A percentile compares a stretch with the other conserved stretches of the same genome.
Conservation (phyloP, 371 early-diverging fungal genomes). For the Blastocladiella emersonii region DNA sequence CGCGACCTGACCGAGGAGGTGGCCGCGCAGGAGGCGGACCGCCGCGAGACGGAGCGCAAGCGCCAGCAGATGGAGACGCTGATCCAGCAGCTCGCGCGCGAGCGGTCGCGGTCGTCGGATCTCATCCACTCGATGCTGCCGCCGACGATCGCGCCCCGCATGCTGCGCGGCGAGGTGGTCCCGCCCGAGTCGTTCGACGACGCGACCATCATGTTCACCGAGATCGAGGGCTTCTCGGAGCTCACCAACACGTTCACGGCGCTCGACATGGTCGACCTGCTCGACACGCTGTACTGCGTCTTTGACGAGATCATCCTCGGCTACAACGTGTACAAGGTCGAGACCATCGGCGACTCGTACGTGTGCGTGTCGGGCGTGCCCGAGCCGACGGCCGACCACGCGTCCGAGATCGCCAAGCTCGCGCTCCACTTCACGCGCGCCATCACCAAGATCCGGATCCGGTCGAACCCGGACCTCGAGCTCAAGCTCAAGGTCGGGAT, state of each 20-base stretch:
- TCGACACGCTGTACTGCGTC: conserved; percentile 19
- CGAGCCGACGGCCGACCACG: conserved; percentile 15
- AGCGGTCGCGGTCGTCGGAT: conserved; percentile 10
- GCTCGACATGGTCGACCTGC: conserved; percentile 15
- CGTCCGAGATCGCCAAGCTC: conserved; percentile 18
- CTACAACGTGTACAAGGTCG: conserved; percentile 1
- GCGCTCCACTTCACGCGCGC: conserved; percentile 7
- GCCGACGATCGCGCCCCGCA: conserved; percentile 16
- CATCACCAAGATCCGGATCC: conserved; percentile 6
- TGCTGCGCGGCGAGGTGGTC: conserved; percentile 16
- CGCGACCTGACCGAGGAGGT: conserved; percentile 22
- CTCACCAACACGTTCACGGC: conserved; percentile 12
- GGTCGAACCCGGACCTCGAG: conserved; percentile 13
- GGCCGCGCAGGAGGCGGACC: conserved; percentile 10
- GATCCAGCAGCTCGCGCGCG: conserved; percentile 6
- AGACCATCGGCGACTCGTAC: conserved; percentile 12
- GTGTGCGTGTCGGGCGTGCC: conserved; percentile 22
- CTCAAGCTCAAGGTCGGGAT: conserved; percentile 20
- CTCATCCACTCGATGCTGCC: conserved; percentile 25
- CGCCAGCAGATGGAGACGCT: conserved; percentile 5
- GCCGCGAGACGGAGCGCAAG: conserved; percentile 5
- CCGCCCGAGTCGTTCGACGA: conserved; percentile 17
- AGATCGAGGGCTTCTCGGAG: conserved; percentile 20
- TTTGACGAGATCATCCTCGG: conserved; percentile 14
- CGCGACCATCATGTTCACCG: conserved; percentile 22